Percentiles rank a stretch among this genome's conserved stretches.
These are phyloP conservation scores for Aspergillus niger DNA, from an alignment of 2,329 filamentous ascomycete species.

Conservation along the genomic window DNA sequence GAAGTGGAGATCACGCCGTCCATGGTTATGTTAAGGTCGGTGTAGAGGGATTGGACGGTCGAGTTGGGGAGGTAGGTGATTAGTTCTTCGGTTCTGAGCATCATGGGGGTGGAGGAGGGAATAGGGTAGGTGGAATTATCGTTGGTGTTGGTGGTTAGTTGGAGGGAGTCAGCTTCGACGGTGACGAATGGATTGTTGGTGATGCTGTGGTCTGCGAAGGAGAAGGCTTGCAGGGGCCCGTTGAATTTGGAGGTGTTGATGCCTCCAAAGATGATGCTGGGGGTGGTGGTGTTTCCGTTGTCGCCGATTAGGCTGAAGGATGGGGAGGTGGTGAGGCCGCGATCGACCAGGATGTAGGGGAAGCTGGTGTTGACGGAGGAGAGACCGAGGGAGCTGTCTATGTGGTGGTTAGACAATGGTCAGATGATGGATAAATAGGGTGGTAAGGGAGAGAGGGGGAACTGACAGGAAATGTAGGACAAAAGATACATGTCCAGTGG, in stretches of 20 bases:
- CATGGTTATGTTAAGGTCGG: constrained; percentile 5
- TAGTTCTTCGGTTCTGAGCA: neutral
- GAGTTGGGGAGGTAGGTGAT: constrained; percentile 1
- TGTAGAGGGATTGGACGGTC: constrained; percentile 5
- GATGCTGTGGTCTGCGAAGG: neutral
- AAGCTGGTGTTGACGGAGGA: constrained; percentile 6
- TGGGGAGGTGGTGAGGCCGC: constrained; percentile 6
- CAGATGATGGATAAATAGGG: too few relatives aligned
- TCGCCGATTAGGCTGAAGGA: constrained; percentile 9
- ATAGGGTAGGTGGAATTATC: constrained; percentile 1
- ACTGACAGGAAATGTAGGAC: too few relatives aligned
- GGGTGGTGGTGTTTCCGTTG: neutral
- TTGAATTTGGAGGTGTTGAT: constrained; percentile 13
- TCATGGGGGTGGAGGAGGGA: neutral
- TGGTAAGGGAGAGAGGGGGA: neutral
- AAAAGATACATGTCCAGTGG: too few relatives aligned
- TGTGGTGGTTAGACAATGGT: too few relatives aligned
- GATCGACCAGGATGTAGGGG: constrained; percentile 6
- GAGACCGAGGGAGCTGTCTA: constrained; percentile 9
- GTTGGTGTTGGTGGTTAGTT: neutral
- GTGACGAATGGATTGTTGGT: neutral
- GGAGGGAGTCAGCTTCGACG: constrained; percentile 1
- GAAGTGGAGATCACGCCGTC: neutral
- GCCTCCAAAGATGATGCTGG: constrained; percentile 8
- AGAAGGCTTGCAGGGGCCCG: constrained; percentile 9